Conservation (phyloP, 306 rosid genomes). For the Carpinus fangiana region DNA sequence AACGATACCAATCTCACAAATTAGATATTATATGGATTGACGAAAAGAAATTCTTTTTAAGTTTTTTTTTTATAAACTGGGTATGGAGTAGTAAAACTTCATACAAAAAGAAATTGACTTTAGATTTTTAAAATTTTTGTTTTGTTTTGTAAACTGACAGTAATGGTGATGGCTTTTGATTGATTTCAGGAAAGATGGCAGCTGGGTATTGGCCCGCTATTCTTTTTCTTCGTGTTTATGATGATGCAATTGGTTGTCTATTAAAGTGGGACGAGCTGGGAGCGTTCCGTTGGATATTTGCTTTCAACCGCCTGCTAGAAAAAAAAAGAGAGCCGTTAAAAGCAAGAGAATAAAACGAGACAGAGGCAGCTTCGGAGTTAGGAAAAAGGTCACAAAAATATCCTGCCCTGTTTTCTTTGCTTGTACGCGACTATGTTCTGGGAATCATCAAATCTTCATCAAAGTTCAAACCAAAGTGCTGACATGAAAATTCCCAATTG, state of each 20-base stretch:
- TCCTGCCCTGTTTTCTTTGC: constrained; percentile 39
- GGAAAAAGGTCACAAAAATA: constrained; percentile 46
- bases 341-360: constrained; percentile 12
- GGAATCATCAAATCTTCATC: constrained; percentile 21
- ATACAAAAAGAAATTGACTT: too few relatives aligned
- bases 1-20: neutral
- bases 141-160: neutral
- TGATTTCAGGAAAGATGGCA: constrained; percentile 43
- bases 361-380: constrained; percentile 36
- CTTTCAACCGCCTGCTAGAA: constrained; percentile 8
- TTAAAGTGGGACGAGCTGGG: constrained; percentile 33
- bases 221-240: constrained; percentile 35
- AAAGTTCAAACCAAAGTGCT: constrained; percentile 5
- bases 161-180: neutral
- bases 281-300: constrained; percentile 4
- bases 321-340: constrained; percentile 17
- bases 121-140: neutral
- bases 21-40: too few relatives aligned
- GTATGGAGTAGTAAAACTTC: too few relatives aligned
- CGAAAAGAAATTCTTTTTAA: too few relatives aligned
- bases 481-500: constrained; percentile 24
- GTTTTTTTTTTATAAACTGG: too few relatives aligned
- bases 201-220: constrained; percentile 29
- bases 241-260: constrained; percentile 34
- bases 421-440: constrained; percentile 31